Percentiles rank a stretch among this genome's conserved stretches.
phyloP scores from a whole-genome alignment of 2,329 filamentous ascomycete genomes.

The Colletotrichum truncatum region DNA sequence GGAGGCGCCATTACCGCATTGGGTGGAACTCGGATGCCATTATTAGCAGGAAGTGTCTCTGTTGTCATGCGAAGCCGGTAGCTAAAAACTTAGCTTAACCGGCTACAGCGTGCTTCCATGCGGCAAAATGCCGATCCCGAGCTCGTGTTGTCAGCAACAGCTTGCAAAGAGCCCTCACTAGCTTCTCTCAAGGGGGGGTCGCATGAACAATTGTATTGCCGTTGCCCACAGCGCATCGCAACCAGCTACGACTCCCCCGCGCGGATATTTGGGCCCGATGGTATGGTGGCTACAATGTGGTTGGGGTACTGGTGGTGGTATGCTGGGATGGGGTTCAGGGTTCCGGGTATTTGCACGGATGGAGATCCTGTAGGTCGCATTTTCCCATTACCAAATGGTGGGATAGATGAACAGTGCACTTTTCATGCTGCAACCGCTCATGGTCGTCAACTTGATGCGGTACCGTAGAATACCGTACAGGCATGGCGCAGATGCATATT shows the following conservation, averaged over 20 bases:
- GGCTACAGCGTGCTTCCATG: background rate
- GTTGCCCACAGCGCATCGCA: background rate
- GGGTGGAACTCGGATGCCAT: background rate
- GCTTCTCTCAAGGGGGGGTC: background rate
- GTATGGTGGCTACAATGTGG: background rate
- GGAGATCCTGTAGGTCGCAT: background rate
- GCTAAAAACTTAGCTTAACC: background rate
- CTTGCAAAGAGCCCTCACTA: background rate
- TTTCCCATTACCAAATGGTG: background rate
- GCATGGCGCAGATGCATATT: background rate
- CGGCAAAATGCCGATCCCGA: constrained; percentile 2
- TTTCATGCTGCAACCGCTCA: background rate
- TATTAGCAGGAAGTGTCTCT: constrained; percentile 23
- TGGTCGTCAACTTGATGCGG: background rate
- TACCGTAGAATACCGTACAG: background rate
- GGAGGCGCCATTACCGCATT: constrained; percentile 10
- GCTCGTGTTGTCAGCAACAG: constrained; percentile 9
- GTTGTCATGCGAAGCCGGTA: background rate
- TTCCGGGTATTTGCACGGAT: background rate
- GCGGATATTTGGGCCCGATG: background rate
- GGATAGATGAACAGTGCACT: constrained; percentile 1
- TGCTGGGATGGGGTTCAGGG: constrained; percentile 7
- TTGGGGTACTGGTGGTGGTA: background rate
- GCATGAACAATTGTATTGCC: constrained; percentile 1
- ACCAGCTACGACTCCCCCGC: background rate